These are phyloP conservation scores for Thalassiosira exigua DNA, from an alignment of 352 stramenopile genomes.

Conservation along the genomic window DNA sequence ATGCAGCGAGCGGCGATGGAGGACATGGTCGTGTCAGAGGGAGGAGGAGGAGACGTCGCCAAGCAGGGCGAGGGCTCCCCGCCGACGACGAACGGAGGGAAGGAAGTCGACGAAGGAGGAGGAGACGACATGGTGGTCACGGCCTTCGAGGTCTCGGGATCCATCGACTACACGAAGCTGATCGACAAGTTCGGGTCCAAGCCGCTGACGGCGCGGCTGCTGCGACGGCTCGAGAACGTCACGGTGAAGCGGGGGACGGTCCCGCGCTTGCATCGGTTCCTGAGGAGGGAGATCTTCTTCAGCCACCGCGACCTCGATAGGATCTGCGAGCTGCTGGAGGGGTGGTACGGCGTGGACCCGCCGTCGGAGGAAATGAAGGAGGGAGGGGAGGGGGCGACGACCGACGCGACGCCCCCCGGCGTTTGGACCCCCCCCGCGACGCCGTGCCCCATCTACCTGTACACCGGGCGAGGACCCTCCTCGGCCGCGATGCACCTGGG, in stretches of 20 bases:
- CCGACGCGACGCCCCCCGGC: slow-evolving; percentile 14
- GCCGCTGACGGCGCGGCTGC: slow-evolving; percentile 91
- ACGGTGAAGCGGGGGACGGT: slow-evolving; percentile 87
- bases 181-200: slow-evolving; percentile 97
- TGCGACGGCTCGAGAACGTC: slow-evolving; percentile 94
- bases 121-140: slow-evolving; percentile 83
- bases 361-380: slow-evolving; percentile 30
- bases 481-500: slow-evolving; percentile 98
- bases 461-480: slow-evolving; percentile 98
- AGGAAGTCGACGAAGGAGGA: background rate
- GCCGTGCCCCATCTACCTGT: slow-evolving; percentile 92
- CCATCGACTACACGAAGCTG: slow-evolving; percentile 99
- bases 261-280: slow-evolving; percentile 91
- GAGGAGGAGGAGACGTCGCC: slow-evolving; percentile 12
- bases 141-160: slow-evolving; percentile 87
- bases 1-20: slow-evolving; percentile 31
- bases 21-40: slow-evolving; percentile 1
- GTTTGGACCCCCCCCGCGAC: slow-evolving; percentile 15
- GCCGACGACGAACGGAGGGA: background rate
- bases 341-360: slow-evolving; percentile 47
- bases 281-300: slow-evolving; percentile 99
- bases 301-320: slow-evolving; percentile 98
- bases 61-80: background rate
- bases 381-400: slow-evolving; percentile 10
- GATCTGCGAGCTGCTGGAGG: slow-evolving; percentile 88